These are phyloP conservation scores for Yamadazyma paraphyllophila DNA, from an alignment of 805 yeast genomes.

Conservation along the genomic window DNA sequence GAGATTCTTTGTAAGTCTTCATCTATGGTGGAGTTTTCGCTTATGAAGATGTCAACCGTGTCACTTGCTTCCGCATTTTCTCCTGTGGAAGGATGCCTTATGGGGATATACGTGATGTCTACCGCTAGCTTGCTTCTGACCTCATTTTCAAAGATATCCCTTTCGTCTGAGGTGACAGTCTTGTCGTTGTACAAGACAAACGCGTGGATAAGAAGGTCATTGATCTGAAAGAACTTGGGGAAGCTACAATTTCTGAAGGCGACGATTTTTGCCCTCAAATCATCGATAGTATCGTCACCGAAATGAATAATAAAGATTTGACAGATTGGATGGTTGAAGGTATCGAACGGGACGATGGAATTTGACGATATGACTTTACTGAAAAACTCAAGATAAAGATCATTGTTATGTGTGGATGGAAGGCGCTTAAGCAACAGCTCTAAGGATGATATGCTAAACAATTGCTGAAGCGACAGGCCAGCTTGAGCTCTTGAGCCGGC, in stretches of 20 bases:
- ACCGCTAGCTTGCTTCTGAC: constrained; percentile 27
- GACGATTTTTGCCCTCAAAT: constrained; percentile 57
- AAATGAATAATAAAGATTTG: constrained; percentile 65
- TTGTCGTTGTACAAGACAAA: constrained; percentile 30
- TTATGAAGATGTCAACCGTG: constrained; percentile 10
- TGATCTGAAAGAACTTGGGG: constrained; percentile 66
- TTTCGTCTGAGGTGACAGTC: constrained; percentile 31
- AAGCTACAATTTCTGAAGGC: constrained; percentile 47
- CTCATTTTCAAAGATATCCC: constrained; percentile 27
- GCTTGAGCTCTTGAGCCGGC: constrained; percentile 14
- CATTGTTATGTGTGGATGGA: constrained; percentile 17
- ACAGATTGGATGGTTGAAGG: constrained; percentile 82
- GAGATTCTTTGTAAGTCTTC: constrained; percentile 46
- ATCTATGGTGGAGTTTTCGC: constrained; percentile 44
- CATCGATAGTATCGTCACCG: constrained; percentile 48
- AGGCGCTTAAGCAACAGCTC: constrained; percentile 26
- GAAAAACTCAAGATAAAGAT: constrained; percentile 55
- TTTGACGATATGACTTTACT: constrained; percentile 58
- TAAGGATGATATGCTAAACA: constrained; percentile 39
- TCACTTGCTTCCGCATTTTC: constrained; percentile 3
- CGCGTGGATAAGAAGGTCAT: constrained; percentile 52
- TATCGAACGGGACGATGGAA: constrained; percentile 72
- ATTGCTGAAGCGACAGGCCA: constrained; percentile 20
- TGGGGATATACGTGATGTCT: constrained; percentile 24
- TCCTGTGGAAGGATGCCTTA: constrained; percentile 2